Evolutionary conservation across 1,139 yeast genomes (phyloP), one percentile per base, ranked within the genome.

Genomic region (Candida sp.): DNA sequence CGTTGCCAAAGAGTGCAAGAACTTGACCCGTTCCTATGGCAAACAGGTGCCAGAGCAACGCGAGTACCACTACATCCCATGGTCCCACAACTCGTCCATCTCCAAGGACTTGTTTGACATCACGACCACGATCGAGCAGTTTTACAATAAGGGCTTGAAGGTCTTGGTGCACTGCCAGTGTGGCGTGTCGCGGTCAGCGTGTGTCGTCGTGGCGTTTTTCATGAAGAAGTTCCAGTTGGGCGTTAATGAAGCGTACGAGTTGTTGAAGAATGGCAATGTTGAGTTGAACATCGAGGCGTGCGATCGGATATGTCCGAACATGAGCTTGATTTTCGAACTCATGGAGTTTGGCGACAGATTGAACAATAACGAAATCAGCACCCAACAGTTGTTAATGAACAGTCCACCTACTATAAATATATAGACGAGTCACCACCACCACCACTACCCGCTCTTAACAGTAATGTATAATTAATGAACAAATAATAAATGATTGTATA

Each of bases 121-220:
- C 22, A 54, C 53, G 12, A 23, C 27, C 5, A 57, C 54, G 42
- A 57, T 58, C 5, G 58, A 57, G 42, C 28, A 44, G 31, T 58
- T 45, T 43, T 52, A 50, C 31, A 47, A 22, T 9, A 34, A 31
- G 17, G 57, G 54, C 5, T 34, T 42, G 53, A 81, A 78, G 56
- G 80, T 90, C 6, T 75, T 92, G 51, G 81, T 92, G 2, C 98
- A 92, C 64, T 92, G 98, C 65, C 97, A 92, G 65, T 92, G 97
- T 68, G 98, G 98, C 23, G 96, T 92, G 1, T 86, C 94, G 37
- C 72, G 98, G 35, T 88, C 96, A 6, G 97, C 97, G 0, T 88
- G 96, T 38, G 81, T 92, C 46, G 81, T 92, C 9, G 91, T 92
- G 26, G 98, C 97, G 0, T 88, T 85, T 62, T 82, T 88, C 54